Conservation (phyloP, 164 flowering plant species). For the Stephania yunnanensis region DNA sequence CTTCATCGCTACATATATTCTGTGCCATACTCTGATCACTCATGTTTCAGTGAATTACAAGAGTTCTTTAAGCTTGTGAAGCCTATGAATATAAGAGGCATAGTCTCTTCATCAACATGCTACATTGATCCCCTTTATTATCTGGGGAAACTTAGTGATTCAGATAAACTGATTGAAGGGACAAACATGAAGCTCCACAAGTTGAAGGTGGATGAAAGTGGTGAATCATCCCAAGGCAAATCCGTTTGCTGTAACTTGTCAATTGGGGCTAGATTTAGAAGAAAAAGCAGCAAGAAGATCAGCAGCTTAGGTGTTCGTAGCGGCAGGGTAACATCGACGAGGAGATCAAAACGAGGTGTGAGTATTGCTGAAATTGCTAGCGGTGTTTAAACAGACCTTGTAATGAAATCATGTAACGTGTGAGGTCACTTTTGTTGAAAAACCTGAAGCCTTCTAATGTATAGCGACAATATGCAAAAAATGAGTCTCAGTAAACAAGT, state of each 20-base stretch:
- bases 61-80: constrained; percentile 57
- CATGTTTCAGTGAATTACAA: constrained; percentile 62
- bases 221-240: constrained; percentile 17
- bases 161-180: constrained; percentile 22
- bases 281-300: constrained; percentile 18
- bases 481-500: too few relatives aligned
- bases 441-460: neutral
- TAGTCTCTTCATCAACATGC: constrained; percentile 61
- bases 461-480: neutral
- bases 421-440: neutral
- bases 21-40: constrained; percentile 78
- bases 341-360: constrained; percentile 51
- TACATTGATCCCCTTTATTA: constrained; percentile 56
- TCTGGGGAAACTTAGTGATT: constrained; percentile 46
- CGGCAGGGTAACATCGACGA: constrained; percentile 37
- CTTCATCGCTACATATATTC: constrained; percentile 47
- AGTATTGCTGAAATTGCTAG: constrained; percentile 32
- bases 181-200: constrained; percentile 18
- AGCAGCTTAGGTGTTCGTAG: constrained; percentile 18
- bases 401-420: constrained; percentile 3
- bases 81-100: constrained; percentile 60
- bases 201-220: constrained; percentile 18
- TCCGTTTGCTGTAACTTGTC: constrained; percentile 9
- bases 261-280: constrained; percentile 14
- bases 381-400: constrained; percentile 17